A percentile compares a stretch with the other conserved stretches of the same genome.
These are phyloP conservation scores for Rhodamnia rubescens DNA, from an alignment of 345 rosid species.

Conservation along the genomic window DNA sequence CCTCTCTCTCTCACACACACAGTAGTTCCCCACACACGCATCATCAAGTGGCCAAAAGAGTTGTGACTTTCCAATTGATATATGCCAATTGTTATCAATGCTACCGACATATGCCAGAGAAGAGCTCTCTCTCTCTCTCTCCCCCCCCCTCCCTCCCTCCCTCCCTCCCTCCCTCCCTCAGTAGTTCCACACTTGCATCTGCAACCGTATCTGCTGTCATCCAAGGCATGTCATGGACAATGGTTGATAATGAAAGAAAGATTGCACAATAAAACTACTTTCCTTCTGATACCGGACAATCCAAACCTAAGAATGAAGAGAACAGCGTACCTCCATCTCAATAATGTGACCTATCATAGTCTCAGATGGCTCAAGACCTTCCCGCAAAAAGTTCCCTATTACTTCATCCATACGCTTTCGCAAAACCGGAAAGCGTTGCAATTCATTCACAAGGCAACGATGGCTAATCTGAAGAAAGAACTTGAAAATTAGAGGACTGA, in stretches of 20 bases:
- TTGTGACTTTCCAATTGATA: neutral
- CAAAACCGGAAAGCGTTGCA: conserved; percentile 76
- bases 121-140: neutral
- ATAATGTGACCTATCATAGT: conserved; percentile 85
- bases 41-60: too few species aligned
- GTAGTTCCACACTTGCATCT: neutral
- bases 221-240: neutral
- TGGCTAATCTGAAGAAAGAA: conserved; percentile 67
- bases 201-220: neutral
- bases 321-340: conserved; percentile 71
- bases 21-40: too few species aligned
- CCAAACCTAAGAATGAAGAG: neutral
- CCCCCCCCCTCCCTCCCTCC: too few species aligned
- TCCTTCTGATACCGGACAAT: neutral
- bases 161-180: neutral
- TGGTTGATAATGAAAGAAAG: neutral
- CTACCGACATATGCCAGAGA: neutral
- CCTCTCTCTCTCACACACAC: too few species aligned
- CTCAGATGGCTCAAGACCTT: conserved; percentile 89
- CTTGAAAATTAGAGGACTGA: neutral
- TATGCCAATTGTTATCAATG: too few species aligned
- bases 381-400: conserved; percentile 66
- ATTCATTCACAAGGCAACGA: conserved; percentile 60
- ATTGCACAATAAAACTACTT: neutral
- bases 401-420: conserved; percentile 96